Percentiles rank a stretch among this genome's conserved stretches.
phyloP scores from a whole-genome alignment of 192 early-diverging fungal genomes.

The Lobulomyces angularis region DNA sequence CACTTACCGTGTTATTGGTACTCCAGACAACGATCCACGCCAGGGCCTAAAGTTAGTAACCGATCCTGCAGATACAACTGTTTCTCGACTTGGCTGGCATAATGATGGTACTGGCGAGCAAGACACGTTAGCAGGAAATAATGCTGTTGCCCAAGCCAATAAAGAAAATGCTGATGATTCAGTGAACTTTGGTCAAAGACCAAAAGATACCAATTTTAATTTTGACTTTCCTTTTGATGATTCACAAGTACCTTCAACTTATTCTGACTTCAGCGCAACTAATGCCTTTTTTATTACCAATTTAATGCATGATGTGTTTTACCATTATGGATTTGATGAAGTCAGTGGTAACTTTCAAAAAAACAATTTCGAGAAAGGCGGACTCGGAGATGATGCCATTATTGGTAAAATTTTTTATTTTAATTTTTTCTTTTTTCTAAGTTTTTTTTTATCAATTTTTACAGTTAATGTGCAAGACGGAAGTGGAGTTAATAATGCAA shows the following conservation, averaged over 20 bases:
- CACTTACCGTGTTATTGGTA: too few relatives aligned
- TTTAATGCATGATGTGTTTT: constrained; percentile 77
- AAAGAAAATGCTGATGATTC: constrained; percentile 80
- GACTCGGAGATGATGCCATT: constrained; percentile 67
- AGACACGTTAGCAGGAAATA: constrained; percentile 31
- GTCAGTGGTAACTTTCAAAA: constrained; percentile 89
- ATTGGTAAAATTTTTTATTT: too few relatives aligned
- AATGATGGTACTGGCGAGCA: constrained; percentile 26
- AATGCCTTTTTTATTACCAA: constrained; percentile 92
- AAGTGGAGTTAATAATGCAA: constrained; percentile 12
- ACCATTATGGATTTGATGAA: constrained; percentile 83
- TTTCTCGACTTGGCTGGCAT: constrained; percentile 68
- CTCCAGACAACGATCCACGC: too few relatives aligned
- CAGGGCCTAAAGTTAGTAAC: constrained; percentile 16
- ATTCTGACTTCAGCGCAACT: constrained; percentile 64
- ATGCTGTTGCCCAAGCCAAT: constrained; percentile 70
- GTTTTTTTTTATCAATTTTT: too few relatives aligned
- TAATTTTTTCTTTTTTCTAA: too few relatives aligned
- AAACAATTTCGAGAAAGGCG: constrained; percentile 70
- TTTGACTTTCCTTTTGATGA: constrained; percentile 71
- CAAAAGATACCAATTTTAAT: constrained; percentile 16
- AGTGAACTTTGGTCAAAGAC: constrained; percentile 41
- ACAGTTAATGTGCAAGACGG: constrained; percentile 29
- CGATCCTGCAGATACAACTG: constrained; percentile 39
- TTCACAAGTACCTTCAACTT: constrained; percentile 46